phyloP scores from a whole-genome alignment of 306 rosid genomes.

The Lithocarpus polystachyus region DNA sequence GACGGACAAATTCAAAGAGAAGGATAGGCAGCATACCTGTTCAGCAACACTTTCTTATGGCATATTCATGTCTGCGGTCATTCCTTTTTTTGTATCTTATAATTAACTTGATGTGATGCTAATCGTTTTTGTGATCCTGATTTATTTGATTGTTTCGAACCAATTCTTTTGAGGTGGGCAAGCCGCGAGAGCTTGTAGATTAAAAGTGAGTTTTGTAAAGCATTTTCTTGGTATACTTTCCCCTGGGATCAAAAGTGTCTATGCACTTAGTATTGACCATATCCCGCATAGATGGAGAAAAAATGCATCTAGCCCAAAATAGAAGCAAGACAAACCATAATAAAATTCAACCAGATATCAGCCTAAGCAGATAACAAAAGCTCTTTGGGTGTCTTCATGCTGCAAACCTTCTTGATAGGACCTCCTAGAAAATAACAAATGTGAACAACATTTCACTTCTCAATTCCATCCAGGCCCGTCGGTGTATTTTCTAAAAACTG shows the following conservation, averaged over 20 bases:
- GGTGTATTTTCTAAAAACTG: too few species aligned
- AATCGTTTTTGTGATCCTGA: neutral
- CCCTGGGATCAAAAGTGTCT: neutral
- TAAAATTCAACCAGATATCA: neutral
- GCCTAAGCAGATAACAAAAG: neutral
- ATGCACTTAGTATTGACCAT: neutral
- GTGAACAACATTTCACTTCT: too few species aligned
- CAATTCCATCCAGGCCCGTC: too few species aligned
- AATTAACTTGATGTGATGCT: conserved; percentile 33
- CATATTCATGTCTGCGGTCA: conserved; percentile 63
- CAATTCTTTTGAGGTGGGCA: neutral
- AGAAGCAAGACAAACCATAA: neutral
- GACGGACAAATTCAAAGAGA: conserved; percentile 86
- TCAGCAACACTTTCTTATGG: conserved; percentile 63
- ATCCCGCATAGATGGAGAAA: neutral
- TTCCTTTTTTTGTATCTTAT: conserved; percentile 80
- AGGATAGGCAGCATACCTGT: conserved; percentile 60
- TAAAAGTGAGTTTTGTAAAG: neutral
- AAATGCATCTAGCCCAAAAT: neutral
- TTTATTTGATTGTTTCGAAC: neutral
- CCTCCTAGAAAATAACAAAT: too few species aligned
- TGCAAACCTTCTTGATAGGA: too few species aligned
- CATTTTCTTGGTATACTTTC: neutral
- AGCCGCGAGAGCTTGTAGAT: neutral
- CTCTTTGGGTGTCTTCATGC: too few species aligned